A percentile compares a stretch with the other conserved stretches of the same genome.
Conservation (phyloP, 2,329 filamentous ascomycete species). For the Penicillium sp. region DNA sequence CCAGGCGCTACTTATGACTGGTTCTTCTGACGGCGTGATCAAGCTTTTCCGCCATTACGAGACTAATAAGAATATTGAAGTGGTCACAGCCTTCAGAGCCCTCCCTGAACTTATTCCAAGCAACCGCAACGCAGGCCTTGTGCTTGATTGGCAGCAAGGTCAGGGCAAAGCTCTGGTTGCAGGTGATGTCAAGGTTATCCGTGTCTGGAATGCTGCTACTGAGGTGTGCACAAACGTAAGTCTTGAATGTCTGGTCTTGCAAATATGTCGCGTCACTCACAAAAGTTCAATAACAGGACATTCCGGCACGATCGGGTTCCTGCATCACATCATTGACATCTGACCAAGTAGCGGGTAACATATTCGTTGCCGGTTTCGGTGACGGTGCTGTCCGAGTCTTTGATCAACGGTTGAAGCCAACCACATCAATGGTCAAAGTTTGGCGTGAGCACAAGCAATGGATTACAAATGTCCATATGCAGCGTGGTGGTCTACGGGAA, state of each 20-base stretch:
- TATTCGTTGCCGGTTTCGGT: slow-evolving; percentile 94
- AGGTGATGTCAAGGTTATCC: slow-evolving; percentile 90
- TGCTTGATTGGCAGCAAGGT: slow-evolving; percentile 99
- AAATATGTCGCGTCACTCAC: neutral
- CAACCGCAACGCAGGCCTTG: slow-evolving; percentile 90
- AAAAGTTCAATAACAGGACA: slow-evolving; percentile 57
- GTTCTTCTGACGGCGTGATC: slow-evolving; percentile 90
- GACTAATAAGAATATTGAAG: slow-evolving; percentile 69
- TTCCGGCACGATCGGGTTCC: slow-evolving; percentile 88
- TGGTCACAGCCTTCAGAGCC: slow-evolving; percentile 88
- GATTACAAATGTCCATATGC: slow-evolving; percentile 96
- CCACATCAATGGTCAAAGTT: slow-evolving; percentile 89
- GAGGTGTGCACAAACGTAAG: slow-evolving; percentile 79
- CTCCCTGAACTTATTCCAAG: slow-evolving; percentile 91
- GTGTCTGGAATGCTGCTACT: slow-evolving; percentile 91
- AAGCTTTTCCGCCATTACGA: slow-evolving; percentile 94
- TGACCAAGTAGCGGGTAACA: slow-evolving; percentile 94
- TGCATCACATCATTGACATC: slow-evolving; percentile 95
- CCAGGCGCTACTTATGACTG: slow-evolving; percentile 89
- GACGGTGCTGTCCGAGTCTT: slow-evolving; percentile 94
- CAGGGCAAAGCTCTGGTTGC: slow-evolving; percentile 92
- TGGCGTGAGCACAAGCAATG: slow-evolving; percentile 97
- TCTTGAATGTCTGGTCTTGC: slow-evolving; percentile 9
- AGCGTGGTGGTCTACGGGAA: slow-evolving; percentile 89
- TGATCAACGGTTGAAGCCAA: slow-evolving; percentile 78